Percentiles rank a stretch among this genome's conserved stretches.
phyloP scores from a whole-genome alignment of 2,329 filamentous ascomycete genomes.

The Ophiostoma triangulosporum region DNA sequence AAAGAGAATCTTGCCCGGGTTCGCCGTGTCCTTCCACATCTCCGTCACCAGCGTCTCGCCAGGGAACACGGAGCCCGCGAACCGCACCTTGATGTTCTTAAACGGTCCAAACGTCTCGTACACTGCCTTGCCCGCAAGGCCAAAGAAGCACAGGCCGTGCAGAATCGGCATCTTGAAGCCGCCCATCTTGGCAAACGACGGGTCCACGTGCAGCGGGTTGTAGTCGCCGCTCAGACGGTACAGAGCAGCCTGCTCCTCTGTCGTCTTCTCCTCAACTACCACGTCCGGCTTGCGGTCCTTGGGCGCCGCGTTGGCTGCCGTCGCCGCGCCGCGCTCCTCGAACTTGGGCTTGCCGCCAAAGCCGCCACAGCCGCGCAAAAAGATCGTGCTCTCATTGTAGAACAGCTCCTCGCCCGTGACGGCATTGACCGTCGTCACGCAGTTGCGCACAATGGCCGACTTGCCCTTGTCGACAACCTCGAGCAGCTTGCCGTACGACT shows the following conservation, averaged over 20 bases:
- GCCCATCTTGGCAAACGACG: constrained; percentile 83
- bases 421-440: constrained; percentile 71
- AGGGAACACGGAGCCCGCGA: constrained; percentile 72
- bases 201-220: constrained; percentile 94
- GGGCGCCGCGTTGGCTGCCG: constrained; percentile 66
- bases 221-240: constrained; percentile 91
- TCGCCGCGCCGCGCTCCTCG: constrained; percentile 63
- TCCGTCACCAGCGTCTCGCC: constrained; percentile 85
- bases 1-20: constrained; percentile 54
- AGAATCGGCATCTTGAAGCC: constrained; percentile 92
- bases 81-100: constrained; percentile 87
- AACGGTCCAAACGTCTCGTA: constrained; percentile 70
- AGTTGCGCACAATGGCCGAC: constrained; percentile 69
- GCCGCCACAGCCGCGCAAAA: constrained; percentile 80
- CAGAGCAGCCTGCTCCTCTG: constrained; percentile 79
- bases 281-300: constrained; percentile 57
- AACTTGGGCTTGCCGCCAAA: constrained; percentile 77
- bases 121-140: constrained; percentile 80
- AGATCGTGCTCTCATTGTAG: constrained; percentile 92
- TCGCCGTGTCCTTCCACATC: constrained; percentile 76
- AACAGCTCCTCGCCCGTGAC: constrained; percentile 81
- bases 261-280: constrained; percentile 74
- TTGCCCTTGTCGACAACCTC: constrained; percentile 95
- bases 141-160: constrained; percentile 93
- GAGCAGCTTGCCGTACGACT: constrained; percentile 66